Evolutionary conservation across 1,284 basidiomycete species (phyloP).

Genomic region (Lignosus rhinocerotis): DNA sequence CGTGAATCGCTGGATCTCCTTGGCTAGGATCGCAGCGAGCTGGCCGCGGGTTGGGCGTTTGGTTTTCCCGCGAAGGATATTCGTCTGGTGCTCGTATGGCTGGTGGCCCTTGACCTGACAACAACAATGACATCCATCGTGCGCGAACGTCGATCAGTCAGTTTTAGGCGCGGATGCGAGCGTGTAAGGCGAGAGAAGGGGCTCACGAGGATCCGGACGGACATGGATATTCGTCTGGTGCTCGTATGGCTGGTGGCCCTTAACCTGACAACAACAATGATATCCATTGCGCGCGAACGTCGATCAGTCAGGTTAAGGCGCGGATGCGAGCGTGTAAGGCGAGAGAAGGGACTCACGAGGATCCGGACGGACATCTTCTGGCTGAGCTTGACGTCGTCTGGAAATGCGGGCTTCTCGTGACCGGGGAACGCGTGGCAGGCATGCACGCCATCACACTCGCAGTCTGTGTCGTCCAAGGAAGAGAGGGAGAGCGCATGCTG

Average conservation of each 20-base stretch:
- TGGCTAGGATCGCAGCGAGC: neutral
- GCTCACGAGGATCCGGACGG: neutral
- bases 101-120: neutral
- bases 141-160: neutral
- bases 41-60: neutral
- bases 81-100: constrained; percentile 1
- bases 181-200: neutral
- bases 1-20: neutral
- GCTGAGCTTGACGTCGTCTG: neutral
- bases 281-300: neutral
- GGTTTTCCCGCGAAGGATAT: neutral
- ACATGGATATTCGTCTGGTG: neutral
- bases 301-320: neutral
- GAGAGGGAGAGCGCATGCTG: neutral
- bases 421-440: neutral
- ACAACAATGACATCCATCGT: neutral
- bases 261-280: neutral
- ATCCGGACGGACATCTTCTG: constrained; percentile 5
- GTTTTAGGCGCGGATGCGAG: neutral
- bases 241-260: neutral
- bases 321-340: neutral
- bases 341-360: neutral
- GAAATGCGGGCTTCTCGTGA: neutral
- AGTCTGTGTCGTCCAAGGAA: too few relatives aligned
- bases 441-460: neutral